Evolutionary conservation across 352 stramenopile genomes (phyloP), one percentile per base, ranked within the genome.

Genomic region (Phytophthora colocasiae): DNA sequence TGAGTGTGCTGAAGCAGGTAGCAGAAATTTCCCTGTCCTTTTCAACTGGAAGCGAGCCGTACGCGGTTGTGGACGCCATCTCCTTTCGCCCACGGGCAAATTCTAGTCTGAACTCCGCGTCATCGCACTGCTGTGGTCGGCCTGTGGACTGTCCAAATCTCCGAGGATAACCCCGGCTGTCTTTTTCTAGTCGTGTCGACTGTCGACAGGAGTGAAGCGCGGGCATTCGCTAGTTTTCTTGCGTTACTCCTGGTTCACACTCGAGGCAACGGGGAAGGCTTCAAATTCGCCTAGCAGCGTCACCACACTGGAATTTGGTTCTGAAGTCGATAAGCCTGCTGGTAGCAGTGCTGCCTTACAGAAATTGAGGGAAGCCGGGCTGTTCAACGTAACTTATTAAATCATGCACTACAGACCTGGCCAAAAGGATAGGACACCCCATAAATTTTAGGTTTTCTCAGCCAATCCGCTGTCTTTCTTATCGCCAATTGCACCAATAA

Each of bases 11-110:
- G 2, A 50, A 50, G 12, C 44, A 34, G 22, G 44, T 26, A 17
- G 44, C 22, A 12, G 44, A 50, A 4, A 1, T 31, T 26, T 50
- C 2, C 44, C 29, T 32, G 11, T 22, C 22, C 44, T 50, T 26
- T 34, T 34, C 22, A 50, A 36, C 44, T 12, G 44, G n/a, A 3
- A 50, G 44, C 11, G 44, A 50, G 22, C 44, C 44, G 31, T 50
- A 50, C 0, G 44, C 44, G 11, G 10, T 50, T 19, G 44, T 50
- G 17, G 44, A 19, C 24, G 8, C 22, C 44, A 50, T 50, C 44
- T 34, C 11, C 22, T 50, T 26, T 50, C 24, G 22, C n/a, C 11
- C 22, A 50, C 44, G 4, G 4, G 44, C 10, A 50, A 50, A 50
- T 22, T 34, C 44, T 19, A 29, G 44, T 34, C 22, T 34, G 44